Evolutionary conservation across 1,284 basidiomycete species (phyloP), one percentile per base, ranked within the genome.

Genomic region (Cutaneotrichosporon curvatum): DNA sequence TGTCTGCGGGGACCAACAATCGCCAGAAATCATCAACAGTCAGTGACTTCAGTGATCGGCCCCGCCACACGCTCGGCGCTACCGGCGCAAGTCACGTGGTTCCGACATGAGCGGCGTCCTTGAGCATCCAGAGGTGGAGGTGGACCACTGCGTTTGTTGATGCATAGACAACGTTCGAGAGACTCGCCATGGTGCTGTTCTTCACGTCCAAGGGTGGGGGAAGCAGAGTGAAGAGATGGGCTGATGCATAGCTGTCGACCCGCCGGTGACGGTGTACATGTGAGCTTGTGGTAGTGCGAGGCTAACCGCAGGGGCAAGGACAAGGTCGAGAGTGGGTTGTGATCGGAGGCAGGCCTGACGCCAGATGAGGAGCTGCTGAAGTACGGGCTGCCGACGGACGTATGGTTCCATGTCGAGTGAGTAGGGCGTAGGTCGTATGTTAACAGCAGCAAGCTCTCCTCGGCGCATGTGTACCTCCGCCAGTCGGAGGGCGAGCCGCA

Each of bases 381-480:
- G 70, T 92, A 90, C 63, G 91, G 89, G 5, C 85, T 75, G 21
- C 68, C 73, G 14, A 66, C 73, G 6, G 74, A 78, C 58, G 65
- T 80, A 19, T 80, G 78, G 79, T 78, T 78, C 49, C 78, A 79
- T 54, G 77, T 79, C 30, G 77, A 79, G 72, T 70, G 28, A 40
- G 34, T 12, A 11, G 16, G 3, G 14, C 4, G 15, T 14, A 0
- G 3, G 12, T 22, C 1, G n/a, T 9, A 14, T n/a, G 19, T 18
- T 42, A 32, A 42, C 43, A 6, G 18, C 58, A 87, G 91, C 75
- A 91, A 94, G 68, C 80, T 94, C 23, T 92, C 88, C 0, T 92
- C 88, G 6, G 88, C 90, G 1, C 90, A 95, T 67, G 89, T 95
- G 38, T 98, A 98, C 68, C 74, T 97, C 14, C 84, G 92, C 16